These are phyloP conservation scores for Solanum dulcamara DNA, from an alignment of 257 asterid species.

Conservation along the genomic window DNA sequence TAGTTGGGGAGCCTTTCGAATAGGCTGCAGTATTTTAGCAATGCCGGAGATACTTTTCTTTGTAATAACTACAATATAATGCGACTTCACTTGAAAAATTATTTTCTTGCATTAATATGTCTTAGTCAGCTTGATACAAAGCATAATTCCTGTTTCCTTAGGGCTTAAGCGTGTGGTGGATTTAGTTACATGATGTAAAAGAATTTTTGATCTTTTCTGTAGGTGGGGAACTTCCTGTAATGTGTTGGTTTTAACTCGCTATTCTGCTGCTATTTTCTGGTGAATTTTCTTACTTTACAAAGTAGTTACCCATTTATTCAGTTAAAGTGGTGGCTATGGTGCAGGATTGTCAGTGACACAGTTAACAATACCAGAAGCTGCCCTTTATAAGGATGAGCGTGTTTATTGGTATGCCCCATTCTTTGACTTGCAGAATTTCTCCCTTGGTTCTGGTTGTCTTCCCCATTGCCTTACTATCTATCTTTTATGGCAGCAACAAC, in stretches of 20 bases:
- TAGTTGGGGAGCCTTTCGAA: background rate
- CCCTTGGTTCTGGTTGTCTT: background rate
- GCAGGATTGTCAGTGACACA: conserved; percentile 27
- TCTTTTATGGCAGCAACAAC: conserved; percentile 31
- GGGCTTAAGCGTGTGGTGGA: background rate
- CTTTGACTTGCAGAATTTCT: background rate
- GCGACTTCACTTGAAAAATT: background rate
- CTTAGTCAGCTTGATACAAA: background rate
- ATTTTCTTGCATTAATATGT: background rate
- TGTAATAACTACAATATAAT: background rate
- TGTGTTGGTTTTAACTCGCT: background rate
- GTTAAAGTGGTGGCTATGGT: background rate
- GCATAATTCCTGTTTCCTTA: background rate
- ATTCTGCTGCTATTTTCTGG: background rate
- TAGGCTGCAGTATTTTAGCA: background rate
- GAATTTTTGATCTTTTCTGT: background rate
- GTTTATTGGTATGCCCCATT: conserved; percentile 32
- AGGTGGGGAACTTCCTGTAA: background rate
- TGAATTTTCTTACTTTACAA: background rate
- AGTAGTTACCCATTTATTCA: background rate
- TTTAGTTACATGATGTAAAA: background rate
- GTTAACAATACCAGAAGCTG: conserved; percentile 17
- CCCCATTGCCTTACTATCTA: background rate
- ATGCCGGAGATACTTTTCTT: background rate
- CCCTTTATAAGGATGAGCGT: conserved; percentile 26